Base-by-base conservation (phyloP, 2,329 filamentous ascomycete species). In the Monilinia aucupariae region DNA sequence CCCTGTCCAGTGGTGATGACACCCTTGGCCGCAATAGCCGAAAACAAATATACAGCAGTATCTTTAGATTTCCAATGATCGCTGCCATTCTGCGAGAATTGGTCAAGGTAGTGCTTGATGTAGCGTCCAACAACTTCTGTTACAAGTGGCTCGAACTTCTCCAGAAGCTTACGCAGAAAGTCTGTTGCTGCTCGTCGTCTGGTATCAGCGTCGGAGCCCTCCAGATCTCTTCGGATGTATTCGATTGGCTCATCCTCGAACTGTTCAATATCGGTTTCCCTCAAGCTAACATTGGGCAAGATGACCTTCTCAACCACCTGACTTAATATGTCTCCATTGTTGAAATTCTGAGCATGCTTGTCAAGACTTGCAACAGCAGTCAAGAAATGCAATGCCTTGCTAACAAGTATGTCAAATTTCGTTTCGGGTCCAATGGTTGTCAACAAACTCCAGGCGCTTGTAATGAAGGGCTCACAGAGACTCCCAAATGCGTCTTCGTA, bases 161-260 rank as follows among this genome's bases (percentile, higher is more conserved):
- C 89, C 73, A 96, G 88, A 53, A 99, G 82, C 72, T 92, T 89
- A 66, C 91, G 85, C 64, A 99, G 78, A 78, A 99, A 99, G 75
- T 97, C 94, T 0, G 93, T 97, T 0, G 96, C 92, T 48, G 94
- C 93, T 71, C 94, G 85, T 69, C 94, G 83, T 72, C 94, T 83
- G 1, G 94, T 99, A 74, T 97, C 94, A 61, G 89, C 96, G 76
- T 99, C 94, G 1, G 94, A 97, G 8, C 94, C 94, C 75, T 99
- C 94, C 54, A 99, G 80, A 75, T 99, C 94, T 71, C 92, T 85
- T 67, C 94, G 85, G 72, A 99, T 99, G 74, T 96, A 99, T 76
- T 99, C 94, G 68, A 99, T 99, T 0, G 94, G 94, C 78, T 99
- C 96, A 74, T 99, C 96, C 74, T 99, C 94, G 70, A 99, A 97